phyloP scores from a whole-genome alignment of 371 early-diverging fungal genomes.

The Amoeboaphelidium protococcarum region DNA sequence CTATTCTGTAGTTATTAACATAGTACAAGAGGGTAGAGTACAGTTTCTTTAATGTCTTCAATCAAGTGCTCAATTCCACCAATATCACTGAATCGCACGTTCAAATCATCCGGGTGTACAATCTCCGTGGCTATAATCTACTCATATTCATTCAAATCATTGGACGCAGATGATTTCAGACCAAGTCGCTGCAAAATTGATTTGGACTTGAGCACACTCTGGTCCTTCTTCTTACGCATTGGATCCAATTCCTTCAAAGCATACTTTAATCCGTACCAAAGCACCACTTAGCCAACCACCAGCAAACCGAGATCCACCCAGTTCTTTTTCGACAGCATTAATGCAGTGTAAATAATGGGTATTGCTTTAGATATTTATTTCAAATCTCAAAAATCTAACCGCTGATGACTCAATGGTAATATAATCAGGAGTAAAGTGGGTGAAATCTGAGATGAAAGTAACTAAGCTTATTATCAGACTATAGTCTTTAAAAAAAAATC shows the following conservation, averaged over 20 bases:
- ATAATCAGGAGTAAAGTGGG: too few species aligned
- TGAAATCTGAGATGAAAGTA: too few species aligned
- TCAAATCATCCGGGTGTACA: slow-evolving; percentile 67
- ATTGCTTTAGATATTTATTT: too few species aligned
- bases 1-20: too few species aligned
- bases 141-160: slow-evolving; percentile 71
- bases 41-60: slow-evolving; percentile 64
- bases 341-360: too few species aligned
- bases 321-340: too few species aligned
- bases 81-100: slow-evolving; percentile 55
- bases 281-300: not conserved
- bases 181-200: slow-evolving; percentile 10
- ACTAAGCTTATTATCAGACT: too few species aligned
- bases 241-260: not conserved
- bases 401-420: too few species aligned
- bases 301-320: too few species aligned
- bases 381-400: too few species aligned
- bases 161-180: slow-evolving; percentile 20
- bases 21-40: slow-evolving; percentile 81
- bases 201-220: not conserved
- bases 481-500: too few species aligned
- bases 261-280: not conserved
- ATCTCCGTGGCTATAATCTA: slow-evolving; percentile 78
- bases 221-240: not conserved
- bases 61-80: slow-evolving; percentile 80